Conservation (phyloP, 148 eudicot genomes). For the Cornus suecica region DNA sequence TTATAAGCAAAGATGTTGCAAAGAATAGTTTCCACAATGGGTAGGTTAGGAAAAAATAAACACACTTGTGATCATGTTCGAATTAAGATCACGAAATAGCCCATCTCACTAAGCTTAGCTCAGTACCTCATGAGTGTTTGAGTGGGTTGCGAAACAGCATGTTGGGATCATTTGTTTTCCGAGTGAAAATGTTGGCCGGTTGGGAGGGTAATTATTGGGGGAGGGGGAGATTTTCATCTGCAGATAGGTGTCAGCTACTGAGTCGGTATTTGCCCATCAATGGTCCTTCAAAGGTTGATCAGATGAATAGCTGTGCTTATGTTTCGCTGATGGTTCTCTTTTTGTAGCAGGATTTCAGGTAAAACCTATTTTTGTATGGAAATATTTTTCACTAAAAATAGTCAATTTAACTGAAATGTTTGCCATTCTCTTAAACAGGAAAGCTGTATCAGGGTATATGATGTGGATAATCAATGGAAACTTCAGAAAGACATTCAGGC, state of each 20-base stretch:
- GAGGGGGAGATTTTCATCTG: slow-evolving; percentile 48
- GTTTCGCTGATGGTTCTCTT: slow-evolving; percentile 69
- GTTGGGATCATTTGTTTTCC: slow-evolving; percentile 32
- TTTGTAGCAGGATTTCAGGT: slow-evolving; percentile 80
- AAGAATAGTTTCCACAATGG: slow-evolving; percentile 27
- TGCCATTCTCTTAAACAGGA: slow-evolving; percentile 33
- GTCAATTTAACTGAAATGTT: not conserved
- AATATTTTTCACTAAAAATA: no score
- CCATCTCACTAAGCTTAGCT: slow-evolving; percentile 52
- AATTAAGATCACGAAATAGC: slow-evolving; percentile 49
- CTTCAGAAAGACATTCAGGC: slow-evolving; percentile 67
- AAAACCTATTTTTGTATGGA: no score
- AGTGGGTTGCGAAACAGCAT: slow-evolving; percentile 25
- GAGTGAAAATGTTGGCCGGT: slow-evolving; percentile 55
- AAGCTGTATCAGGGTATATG: slow-evolving; percentile 60
- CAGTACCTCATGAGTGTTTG: slow-evolving; percentile 39
- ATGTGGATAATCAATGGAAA: slow-evolving; percentile 64
- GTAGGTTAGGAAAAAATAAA: slow-evolving; percentile 20
- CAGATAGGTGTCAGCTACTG: slow-evolving; percentile 54
- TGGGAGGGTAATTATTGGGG: slow-evolving; percentile 59
- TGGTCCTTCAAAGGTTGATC: slow-evolving; percentile 53
- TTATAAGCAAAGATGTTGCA: not conserved
- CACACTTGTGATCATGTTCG: slow-evolving; percentile 14
- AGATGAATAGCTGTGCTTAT: slow-evolving; percentile 65
- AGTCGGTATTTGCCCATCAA: slow-evolving; percentile 60